Conservation (phyloP, 1,284 basidiomycete species). For the Tilletia walkeri region DNA sequence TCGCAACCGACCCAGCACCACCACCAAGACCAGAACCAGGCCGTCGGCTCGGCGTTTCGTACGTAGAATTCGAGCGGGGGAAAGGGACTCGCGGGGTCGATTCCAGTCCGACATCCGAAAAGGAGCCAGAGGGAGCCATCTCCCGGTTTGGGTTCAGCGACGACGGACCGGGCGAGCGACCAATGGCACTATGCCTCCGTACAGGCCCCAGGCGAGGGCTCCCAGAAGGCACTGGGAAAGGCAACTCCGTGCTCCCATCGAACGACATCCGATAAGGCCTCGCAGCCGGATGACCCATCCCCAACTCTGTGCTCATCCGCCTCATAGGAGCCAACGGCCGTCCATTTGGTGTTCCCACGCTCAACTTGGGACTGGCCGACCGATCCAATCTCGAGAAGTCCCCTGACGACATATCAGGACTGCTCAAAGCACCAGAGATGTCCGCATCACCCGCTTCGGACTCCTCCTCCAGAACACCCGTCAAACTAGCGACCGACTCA, state of each 20-base stretch:
- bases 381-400: conserved; percentile 1
- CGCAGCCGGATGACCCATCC: conserved; percentile 25
- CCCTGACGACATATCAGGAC: conserved; percentile 1
- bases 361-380: background rate
- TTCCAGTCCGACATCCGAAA: conserved; percentile 20
- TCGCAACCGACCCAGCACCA: background rate
- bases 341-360: conserved; percentile 26
- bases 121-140: conserved; percentile 25
- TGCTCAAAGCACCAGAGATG: conserved; percentile 1
- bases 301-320: conserved; percentile 44
- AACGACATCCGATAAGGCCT: conserved; percentile 3
- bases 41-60: conserved; percentile 36
- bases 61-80: conserved; percentile 29
- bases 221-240: background rate
- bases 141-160: conserved; percentile 44
- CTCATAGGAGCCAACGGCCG: conserved; percentile 28
- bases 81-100: conserved; percentile 33
- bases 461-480: conserved; percentile 42
- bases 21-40: no score
- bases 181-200: conserved; percentile 36
- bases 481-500: conserved; percentile 45
- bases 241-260: background rate
- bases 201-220: conserved; percentile 34
- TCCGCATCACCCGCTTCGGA: conserved; percentile 28
- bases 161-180: conserved; percentile 36